These are phyloP conservation scores for Vicia sativa DNA, from an alignment of 306 rosid genomes.

Conservation along the genomic window DNA sequence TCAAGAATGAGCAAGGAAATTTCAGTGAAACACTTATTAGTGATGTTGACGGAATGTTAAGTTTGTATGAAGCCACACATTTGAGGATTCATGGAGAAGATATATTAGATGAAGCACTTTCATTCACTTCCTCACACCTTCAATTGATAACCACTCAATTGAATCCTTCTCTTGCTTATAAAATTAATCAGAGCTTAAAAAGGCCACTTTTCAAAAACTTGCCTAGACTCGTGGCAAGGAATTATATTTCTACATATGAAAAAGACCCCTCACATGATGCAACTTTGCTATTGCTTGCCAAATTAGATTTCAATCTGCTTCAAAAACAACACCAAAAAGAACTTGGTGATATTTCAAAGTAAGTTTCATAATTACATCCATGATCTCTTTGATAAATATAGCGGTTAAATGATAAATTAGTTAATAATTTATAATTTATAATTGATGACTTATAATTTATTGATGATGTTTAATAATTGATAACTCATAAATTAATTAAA, in stretches of 20 bases:
- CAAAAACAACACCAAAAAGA: conserved; percentile 54
- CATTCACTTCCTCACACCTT: conserved; percentile 40
- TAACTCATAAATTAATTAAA: too few species aligned
- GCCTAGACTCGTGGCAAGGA: conserved; percentile 43
- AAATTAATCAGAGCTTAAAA: conserved; percentile 34
- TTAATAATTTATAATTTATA: too few species aligned
- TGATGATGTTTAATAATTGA: too few species aligned
- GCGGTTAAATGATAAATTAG: too few species aligned
- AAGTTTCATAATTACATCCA: neutral
- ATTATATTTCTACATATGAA: conserved; percentile 45
- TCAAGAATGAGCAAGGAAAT: conserved; percentile 36
- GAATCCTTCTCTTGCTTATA: conserved; percentile 33
- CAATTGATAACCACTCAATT: neutral
- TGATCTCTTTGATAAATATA: too few species aligned
- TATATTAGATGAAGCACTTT: conserved; percentile 55
- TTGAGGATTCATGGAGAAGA: conserved; percentile 47
- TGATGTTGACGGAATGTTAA: conserved; percentile 44
- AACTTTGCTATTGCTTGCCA: conserved; percentile 46
- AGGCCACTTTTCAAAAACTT: conserved; percentile 39
- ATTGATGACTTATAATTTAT: too few species aligned
- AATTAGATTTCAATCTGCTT: conserved; percentile 52
- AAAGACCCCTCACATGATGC: conserved; percentile 40
- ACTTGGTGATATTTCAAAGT: conserved; percentile 36
- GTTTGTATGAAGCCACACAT: conserved; percentile 58
- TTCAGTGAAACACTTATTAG: neutral